phyloP scores from a whole-genome alignment of 257 asterid genomes.

The Nicotiana tomentosiformis region DNA sequence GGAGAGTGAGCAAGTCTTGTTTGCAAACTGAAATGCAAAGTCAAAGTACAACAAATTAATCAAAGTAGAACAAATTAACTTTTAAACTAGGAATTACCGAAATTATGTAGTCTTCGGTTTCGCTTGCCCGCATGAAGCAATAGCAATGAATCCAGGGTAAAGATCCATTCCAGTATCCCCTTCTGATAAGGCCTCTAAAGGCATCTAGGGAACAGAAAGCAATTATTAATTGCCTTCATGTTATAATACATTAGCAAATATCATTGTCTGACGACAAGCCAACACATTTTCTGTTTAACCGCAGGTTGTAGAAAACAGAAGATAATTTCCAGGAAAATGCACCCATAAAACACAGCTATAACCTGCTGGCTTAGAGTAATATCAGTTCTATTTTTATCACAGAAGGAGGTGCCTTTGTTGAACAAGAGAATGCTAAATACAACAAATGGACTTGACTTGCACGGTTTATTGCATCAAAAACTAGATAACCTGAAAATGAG shows the following conservation, averaged over 20 bases:
- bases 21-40: not conserved
- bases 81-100: conserved; percentile 37
- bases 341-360: not conserved
- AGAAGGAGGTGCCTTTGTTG: not conserved
- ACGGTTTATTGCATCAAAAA: not conserved
- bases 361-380: not conserved
- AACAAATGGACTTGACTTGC: not conserved
- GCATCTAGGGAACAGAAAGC: conserved; percentile 44
- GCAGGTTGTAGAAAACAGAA: not conserved
- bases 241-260: not conserved
- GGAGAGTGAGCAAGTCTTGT: not conserved
- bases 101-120: conserved; percentile 48
- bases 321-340: not conserved
- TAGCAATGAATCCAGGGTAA: conserved; percentile 93
- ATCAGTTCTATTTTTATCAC: not conserved
- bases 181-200: conserved; percentile 51
- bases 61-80: conserved; percentile 6
- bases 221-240: conserved; percentile 9
- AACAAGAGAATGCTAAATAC: not conserved
- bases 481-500: not conserved
- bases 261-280: not conserved
- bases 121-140: conserved; percentile 79
- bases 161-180: conserved; percentile 69
- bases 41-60: conserved; percentile 7
- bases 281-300: not conserved